Evolutionary conservation across 228 moss, liverwort and hornwort genomes (phyloP).

Genomic region (Sphagnum fallax): DNA sequence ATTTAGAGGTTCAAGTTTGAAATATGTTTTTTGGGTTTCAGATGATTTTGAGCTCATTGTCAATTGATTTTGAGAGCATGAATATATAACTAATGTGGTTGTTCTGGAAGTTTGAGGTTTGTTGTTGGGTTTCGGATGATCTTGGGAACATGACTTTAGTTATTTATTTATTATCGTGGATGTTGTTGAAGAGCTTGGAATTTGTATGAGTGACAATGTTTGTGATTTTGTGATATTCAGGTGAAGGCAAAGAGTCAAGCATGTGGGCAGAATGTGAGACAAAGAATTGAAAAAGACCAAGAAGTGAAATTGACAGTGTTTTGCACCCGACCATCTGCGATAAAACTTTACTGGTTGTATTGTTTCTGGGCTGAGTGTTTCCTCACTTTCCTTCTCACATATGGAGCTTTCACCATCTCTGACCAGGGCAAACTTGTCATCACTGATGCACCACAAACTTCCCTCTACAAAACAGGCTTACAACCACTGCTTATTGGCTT

Average conservation of each 20-base stretch:
- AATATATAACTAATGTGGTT: too few species aligned
- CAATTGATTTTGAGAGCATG: too few species aligned
- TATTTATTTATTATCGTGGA: too few species aligned
- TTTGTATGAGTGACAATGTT: too few species aligned
- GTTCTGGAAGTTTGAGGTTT: too few species aligned
- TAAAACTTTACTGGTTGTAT: conserved; percentile 27
- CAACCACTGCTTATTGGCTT: conserved; percentile 24
- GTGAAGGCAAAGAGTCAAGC: conserved; percentile 27
- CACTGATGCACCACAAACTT: conserved; percentile 2
- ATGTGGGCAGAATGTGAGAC: conserved; percentile 44
- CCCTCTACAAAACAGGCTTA: conserved; percentile 17
- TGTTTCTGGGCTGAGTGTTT: conserved; percentile 43
- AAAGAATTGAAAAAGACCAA: conserved; percentile 45
- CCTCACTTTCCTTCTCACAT: conserved; percentile 51
- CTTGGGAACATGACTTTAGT: too few species aligned
- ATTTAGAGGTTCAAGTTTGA: too few species aligned
- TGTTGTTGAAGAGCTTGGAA: too few species aligned
- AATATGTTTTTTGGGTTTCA: too few species aligned
- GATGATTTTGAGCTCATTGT: too few species aligned
- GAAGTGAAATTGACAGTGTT: conserved; percentile 53
- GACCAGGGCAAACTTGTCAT: conserved; percentile 10
- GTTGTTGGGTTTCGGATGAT: too few species aligned
- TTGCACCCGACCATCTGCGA: conserved; percentile 38
- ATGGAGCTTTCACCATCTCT: conserved; percentile 33
- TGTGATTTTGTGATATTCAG: conserved; percentile 5